These are phyloP conservation scores for Malassezia yamatoensis DNA, from an alignment of 1,284 basidiomycete genomes.

Conservation along the genomic window DNA sequence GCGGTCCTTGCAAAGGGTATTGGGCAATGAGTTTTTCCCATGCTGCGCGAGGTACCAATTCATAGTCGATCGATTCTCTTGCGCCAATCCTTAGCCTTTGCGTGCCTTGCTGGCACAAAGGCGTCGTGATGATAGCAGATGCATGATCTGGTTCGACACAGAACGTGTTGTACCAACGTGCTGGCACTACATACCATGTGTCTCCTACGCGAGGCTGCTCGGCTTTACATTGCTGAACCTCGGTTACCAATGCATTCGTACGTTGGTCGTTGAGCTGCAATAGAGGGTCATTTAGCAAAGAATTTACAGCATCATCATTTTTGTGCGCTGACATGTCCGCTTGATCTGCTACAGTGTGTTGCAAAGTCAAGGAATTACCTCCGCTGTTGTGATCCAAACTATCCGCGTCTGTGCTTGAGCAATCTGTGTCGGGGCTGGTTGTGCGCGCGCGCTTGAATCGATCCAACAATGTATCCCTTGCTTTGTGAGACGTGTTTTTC, in stretches of 20 bases:
- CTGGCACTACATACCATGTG: slow-evolving; percentile 66
- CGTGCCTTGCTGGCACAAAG: slow-evolving; percentile 53
- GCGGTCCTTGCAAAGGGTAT: slow-evolving; percentile 59
- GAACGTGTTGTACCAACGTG: slow-evolving; percentile 66
- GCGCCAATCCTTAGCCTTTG: slow-evolving; percentile 46
- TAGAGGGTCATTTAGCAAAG: slow-evolving; percentile 7
- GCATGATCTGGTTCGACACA: slow-evolving; percentile 56
- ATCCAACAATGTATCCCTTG: not conserved
- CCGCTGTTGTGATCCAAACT: not conserved
- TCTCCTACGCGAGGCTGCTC: slow-evolving; percentile 57
- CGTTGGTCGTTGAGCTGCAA: slow-evolving; percentile 9
- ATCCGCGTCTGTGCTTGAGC: slow-evolving; percentile 9
- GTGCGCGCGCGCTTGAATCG: slow-evolving; percentile 20
- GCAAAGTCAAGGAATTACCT: not conserved
- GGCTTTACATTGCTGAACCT: slow-evolving; percentile 22
- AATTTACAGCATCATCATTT: slow-evolving; percentile 12
- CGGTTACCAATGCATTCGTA: slow-evolving; percentile 1
- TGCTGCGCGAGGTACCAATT: slow-evolving; percentile 63
- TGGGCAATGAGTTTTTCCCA: slow-evolving; percentile 63
- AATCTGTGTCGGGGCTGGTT: slow-evolving; percentile 14
- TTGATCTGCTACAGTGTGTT: not conserved
- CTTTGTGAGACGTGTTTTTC: not conserved
- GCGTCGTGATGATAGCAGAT: slow-evolving; percentile 64
- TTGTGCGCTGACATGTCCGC: not conserved
- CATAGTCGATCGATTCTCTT: slow-evolving; percentile 63